phyloP scores from a whole-genome alignment of 2,329 filamentous ascomycete species.

The Trichophyton equinum region DNA sequence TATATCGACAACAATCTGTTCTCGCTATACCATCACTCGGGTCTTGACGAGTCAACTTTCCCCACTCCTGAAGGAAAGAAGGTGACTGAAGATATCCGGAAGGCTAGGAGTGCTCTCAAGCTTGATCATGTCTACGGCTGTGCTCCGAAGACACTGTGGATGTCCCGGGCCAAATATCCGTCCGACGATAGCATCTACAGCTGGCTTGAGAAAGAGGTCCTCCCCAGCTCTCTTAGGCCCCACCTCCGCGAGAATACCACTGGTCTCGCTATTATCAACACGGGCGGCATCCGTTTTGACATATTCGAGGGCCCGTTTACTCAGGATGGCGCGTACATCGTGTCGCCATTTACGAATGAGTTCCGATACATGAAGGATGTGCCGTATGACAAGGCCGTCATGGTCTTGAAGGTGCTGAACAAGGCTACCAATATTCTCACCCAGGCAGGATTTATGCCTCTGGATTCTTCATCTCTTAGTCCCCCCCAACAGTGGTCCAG shows the following conservation, averaged over 20 bases:
- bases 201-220: constrained; percentile 62
- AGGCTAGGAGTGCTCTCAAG: constrained; percentile 55
- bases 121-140: constrained; percentile 72
- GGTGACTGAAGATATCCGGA: constrained; percentile 55
- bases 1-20: constrained; percentile 93
- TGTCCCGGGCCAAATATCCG: constrained; percentile 64
- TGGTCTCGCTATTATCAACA: constrained; percentile 65
- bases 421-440: constrained; percentile 41
- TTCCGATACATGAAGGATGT: constrained; percentile 70
- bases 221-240: constrained; percentile 54
- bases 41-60: constrained; percentile 59
- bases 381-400: constrained; percentile 60
- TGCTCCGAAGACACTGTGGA: constrained; percentile 67
- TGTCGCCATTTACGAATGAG: constrained; percentile 75
- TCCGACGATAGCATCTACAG: constrained; percentile 63
- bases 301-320: constrained; percentile 90
- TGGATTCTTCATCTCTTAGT: constrained; percentile 23
- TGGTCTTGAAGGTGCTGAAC: constrained; percentile 51
- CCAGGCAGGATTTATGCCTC: constrained; percentile 12
- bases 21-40: constrained; percentile 70
- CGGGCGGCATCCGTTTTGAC: constrained; percentile 85
- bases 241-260: constrained; percentile 47
- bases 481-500: constrained; percentile 35
- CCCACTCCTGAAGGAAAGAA: constrained; percentile 61
- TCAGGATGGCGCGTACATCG: constrained; percentile 68